Conservation (phyloP, 495 filamentous ascomycete genomes). For the Aspergillus asperescens region DNA sequence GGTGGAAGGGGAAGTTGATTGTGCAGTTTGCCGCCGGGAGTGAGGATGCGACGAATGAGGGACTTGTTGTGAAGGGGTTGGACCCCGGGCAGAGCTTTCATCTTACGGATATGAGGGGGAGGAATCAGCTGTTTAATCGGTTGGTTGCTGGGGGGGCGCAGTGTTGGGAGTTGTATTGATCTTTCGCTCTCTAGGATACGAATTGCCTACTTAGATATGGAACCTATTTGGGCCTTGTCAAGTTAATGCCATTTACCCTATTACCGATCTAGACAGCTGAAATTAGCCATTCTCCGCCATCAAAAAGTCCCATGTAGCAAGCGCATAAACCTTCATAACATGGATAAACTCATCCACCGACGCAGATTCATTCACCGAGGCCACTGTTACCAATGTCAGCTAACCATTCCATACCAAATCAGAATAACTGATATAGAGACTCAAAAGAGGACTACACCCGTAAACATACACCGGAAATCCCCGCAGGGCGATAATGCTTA, state of each 20-base stretch:
- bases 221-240: too few relatives aligned
- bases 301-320: not conserved
- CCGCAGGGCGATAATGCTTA: not conserved
- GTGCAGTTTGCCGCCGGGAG: constrained; percentile 70
- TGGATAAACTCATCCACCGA: not conserved
- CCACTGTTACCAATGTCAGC: not conserved
- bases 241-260: too few relatives aligned
- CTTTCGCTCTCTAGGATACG: too few relatives aligned
- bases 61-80: constrained; percentile 58
- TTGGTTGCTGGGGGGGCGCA: constrained; percentile 73
- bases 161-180: constrained; percentile 79
- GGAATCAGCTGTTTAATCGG: constrained; percentile 83
- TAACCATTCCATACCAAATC: not conserved
- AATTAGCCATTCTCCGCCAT: too few relatives aligned
- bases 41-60: constrained; percentile 57
- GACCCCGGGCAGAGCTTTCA: constrained; percentile 45
- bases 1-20: constrained; percentile 83
- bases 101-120: constrained; percentile 64
- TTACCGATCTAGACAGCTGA: too few relatives aligned
- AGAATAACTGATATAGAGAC: not conserved
- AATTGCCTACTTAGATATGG: too few relatives aligned
- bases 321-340: not conserved
- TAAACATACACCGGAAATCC: not conserved
- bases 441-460: not conserved
- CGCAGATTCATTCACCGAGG: not conserved